A percentile compares a stretch with the other conserved stretches of the same genome.
Evolutionary conservation across 306 rosid species (phyloP).

Genomic region (Trifolium pratense): DNA sequence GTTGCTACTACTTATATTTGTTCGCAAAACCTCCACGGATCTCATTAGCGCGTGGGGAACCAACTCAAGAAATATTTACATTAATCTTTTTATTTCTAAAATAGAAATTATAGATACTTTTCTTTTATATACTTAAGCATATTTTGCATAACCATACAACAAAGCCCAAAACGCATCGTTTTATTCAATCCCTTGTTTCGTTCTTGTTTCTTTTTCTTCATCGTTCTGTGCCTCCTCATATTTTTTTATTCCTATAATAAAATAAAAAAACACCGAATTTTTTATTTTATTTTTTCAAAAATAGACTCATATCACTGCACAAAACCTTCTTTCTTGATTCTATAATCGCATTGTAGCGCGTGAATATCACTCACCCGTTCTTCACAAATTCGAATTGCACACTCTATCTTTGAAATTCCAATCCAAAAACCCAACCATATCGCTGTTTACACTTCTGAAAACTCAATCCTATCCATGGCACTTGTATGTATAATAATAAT

Average conservation of each 20-base stretch:
- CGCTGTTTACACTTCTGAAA: slow-evolving; percentile 8
- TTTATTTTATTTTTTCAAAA: too few species aligned
- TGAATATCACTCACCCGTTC: slow-evolving; percentile 43
- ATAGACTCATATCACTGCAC: slow-evolving; percentile 20
- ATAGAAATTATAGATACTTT: background rate
- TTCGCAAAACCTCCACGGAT: too few species aligned
- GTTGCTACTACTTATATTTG: too few species aligned
- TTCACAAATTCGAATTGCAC: slow-evolving; percentile 29
- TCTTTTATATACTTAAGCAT: background rate
- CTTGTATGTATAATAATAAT: background rate
- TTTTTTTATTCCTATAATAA: background rate
- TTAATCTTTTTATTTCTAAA: background rate
- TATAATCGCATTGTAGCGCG: slow-evolving; percentile 49
- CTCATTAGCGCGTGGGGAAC: too few species aligned
- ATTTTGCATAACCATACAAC: slow-evolving; percentile 28
- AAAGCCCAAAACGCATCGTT: slow-evolving; percentile 65
- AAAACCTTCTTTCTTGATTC: slow-evolving; percentile 63
- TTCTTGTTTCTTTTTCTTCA: slow-evolving; percentile 12
- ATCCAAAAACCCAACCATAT: slow-evolving; percentile 25
- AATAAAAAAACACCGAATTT: slow-evolving; percentile 11
- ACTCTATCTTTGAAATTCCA: slow-evolving; percentile 28
- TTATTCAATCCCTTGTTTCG: slow-evolving; percentile 40
- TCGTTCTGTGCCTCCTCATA: slow-evolving; percentile 41
- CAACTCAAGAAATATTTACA: too few species aligned
- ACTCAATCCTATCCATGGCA: slow-evolving; percentile 48